Base-by-base conservation (phyloP, 352 stramenopile species). In the Pythium grandisporangium region DNA sequence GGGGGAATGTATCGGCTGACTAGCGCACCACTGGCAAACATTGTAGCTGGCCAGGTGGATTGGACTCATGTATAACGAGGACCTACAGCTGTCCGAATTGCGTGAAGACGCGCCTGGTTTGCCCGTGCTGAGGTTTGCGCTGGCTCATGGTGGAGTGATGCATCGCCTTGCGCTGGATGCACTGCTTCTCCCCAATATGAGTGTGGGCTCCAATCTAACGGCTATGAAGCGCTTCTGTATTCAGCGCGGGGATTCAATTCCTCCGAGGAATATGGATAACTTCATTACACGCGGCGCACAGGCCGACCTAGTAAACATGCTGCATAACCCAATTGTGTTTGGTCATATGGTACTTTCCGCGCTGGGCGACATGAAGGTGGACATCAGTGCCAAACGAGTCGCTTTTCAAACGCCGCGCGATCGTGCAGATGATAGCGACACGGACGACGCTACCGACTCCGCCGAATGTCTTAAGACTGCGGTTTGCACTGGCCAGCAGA, bases 301-400 rank as follows among this genome's bases (percentile, higher is more conserved):
- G n/a, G n/a, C n/a, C n/a, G n/a, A n/a, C n/a, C n/a, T n/a, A n/a
- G n/a, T 69, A 52, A 87, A 83, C 50, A 87, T 87, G 73, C 51
- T 73, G 22, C 61, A 84, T 23, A 49, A 61, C 6, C 70, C 73
- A 0, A 61, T 87, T n/a, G 55, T 72, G 41, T 74, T 87, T 36
- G 73, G 73, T 11, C 34, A 48, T 5, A 84, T 83, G 68, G 68
- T 67, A 6, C 53, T 87, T 11, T 38, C 66, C 21, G 37, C 58
- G 3, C 45, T 84, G n/a, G 60, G 53, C 27, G 53, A 63, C 2
- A 41, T 86, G 16, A 22, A 69, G 1, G 54, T 86, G 17, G 63
- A 83, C 37, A 66, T 61, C 4, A 34, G 42, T 6, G 54, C 52
- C 16, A 82, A 77, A 42, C 56, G 63, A 48, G 19, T 53, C 2